These are phyloP conservation scores for Sherardia arvensis DNA, from an alignment of 257 asterid genomes.

Conservation along the genomic window DNA sequence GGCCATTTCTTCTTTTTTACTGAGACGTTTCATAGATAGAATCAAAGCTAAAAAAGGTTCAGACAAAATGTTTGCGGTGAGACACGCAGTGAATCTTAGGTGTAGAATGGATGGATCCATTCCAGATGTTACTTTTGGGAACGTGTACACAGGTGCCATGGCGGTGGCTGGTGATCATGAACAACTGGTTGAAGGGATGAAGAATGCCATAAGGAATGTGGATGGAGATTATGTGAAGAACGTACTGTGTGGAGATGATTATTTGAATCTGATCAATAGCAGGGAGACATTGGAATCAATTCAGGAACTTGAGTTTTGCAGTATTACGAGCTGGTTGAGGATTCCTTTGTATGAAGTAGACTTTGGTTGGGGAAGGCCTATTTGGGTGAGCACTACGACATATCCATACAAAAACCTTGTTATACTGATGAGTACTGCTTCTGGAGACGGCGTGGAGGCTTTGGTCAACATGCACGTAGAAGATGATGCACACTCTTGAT, in stretches of 20 bases:
- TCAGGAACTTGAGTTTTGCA: constrained; percentile 13
- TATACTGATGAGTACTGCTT: constrained; percentile 19
- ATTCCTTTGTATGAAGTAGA: constrained; percentile 45
- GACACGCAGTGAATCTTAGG: constrained; percentile 26
- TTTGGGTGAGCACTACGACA: constrained; percentile 26
- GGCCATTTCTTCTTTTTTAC: constrained; percentile 31
- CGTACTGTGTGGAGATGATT: background rate
- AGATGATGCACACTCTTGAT: no score
- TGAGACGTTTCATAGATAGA: constrained; percentile 20
- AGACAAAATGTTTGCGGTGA: constrained; percentile 9
- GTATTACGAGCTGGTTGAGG: constrained; percentile 37
- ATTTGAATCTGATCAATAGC: background rate
- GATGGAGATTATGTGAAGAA: background rate
- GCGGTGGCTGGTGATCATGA: constrained; percentile 13
- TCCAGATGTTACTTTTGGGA: no score
- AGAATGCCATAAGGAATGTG: background rate
- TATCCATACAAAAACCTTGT: constrained; percentile 18
- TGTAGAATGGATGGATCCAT: constrained; percentile 24
- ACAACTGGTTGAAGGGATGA: constrained; percentile 2
- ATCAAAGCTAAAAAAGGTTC: background rate
- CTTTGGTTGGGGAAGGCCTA: constrained; percentile 43
- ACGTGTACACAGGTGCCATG: no score
- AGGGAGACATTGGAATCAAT: background rate
- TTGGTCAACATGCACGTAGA: constrained; percentile 29
- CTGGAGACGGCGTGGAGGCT: constrained; percentile 44